These are phyloP conservation scores for Saccharomycopsis hybrid DNA, from an alignment of 1,139 yeast genomes.

Conservation along the genomic window DNA sequence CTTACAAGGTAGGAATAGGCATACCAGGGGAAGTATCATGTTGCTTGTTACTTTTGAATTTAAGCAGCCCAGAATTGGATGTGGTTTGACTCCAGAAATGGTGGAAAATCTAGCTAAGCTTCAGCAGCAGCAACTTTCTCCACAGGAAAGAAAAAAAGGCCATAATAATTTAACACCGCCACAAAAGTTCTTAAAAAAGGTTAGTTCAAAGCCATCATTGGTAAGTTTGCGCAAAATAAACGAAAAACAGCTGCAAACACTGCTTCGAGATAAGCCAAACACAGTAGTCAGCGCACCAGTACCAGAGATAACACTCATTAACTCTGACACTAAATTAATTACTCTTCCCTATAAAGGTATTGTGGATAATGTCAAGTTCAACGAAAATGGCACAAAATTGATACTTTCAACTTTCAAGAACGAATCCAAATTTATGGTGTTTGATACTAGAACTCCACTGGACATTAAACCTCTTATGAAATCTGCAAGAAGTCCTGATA, in stretches of 20 bases:
- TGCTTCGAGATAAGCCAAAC: not conserved
- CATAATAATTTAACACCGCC: not conserved
- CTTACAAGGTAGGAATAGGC: slow-evolving; percentile 36
- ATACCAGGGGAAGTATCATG: slow-evolving; percentile 19
- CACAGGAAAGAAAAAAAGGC: no score
- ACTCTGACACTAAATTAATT: slow-evolving; percentile 58
- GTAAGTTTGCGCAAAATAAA: slow-evolving; percentile 5
- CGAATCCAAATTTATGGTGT: slow-evolving; percentile 72
- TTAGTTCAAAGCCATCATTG: slow-evolving; percentile 12
- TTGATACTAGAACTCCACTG: slow-evolving; percentile 53
- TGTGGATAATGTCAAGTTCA: slow-evolving; percentile 65
- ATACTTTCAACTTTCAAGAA: slow-evolving; percentile 40
- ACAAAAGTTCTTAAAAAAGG: slow-evolving; percentile 5
- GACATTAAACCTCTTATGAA: slow-evolving; percentile 69
- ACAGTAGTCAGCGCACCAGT: slow-evolving; percentile 9
- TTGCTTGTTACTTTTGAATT: slow-evolving; percentile 11
- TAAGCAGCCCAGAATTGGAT: not conserved
- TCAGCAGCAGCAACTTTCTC: slow-evolving; percentile 10
- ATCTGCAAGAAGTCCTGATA: slow-evolving; percentile 50
- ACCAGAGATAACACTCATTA: slow-evolving; percentile 26
- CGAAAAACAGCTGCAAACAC: not conserved
- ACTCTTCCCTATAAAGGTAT: slow-evolving; percentile 85
- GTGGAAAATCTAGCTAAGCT: not conserved
- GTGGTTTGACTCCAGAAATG: slow-evolving; percentile 10
- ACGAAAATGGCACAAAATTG: slow-evolving; percentile 60